Percentiles rank a stretch among this genome's conserved stretches.
phyloP scores from a whole-genome alignment of 805 yeast species.

The Scheffersomyces coipomensis region DNA sequence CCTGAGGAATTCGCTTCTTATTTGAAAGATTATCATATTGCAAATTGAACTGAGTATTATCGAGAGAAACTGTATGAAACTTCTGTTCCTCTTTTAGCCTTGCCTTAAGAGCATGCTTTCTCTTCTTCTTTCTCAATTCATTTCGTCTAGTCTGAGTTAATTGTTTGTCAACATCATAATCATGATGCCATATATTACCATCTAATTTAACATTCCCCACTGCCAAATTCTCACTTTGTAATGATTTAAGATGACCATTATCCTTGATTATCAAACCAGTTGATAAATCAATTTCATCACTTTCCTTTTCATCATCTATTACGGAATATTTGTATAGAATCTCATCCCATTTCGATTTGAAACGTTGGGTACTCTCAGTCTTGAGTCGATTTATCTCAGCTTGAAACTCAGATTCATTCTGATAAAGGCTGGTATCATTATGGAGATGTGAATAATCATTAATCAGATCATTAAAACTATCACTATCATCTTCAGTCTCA shows the following conservation, averaged over 20 bases:
- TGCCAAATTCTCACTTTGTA: constrained; percentile 16
- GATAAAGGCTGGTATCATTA: neutral
- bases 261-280: constrained; percentile 66
- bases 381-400: constrained; percentile 24
- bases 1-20: constrained; percentile 2
- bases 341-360: constrained; percentile 44
- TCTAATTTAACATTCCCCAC: constrained; percentile 10
- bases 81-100: constrained; percentile 7
- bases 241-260: constrained; percentile 64
- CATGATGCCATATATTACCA: constrained; percentile 38
- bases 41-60: neutral
- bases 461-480: neutral
- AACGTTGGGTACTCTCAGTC: constrained; percentile 24
- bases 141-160: constrained; percentile 2
- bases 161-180: constrained; percentile 27
- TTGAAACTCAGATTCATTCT: constrained; percentile 17
- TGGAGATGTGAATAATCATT: neutral
- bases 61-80: neutral
- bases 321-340: constrained; percentile 52
- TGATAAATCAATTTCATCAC: constrained; percentile 62
- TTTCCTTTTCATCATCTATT: constrained; percentile 47
- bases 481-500: neutral
- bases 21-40: neutral
- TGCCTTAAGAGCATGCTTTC: constrained; percentile 1
- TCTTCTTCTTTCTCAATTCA: constrained; percentile 7